Percentiles rank a stretch among this genome's conserved stretches.
Conservation (phyloP, 208 protist genomes). For the Trypanosoma mega region DNA sequence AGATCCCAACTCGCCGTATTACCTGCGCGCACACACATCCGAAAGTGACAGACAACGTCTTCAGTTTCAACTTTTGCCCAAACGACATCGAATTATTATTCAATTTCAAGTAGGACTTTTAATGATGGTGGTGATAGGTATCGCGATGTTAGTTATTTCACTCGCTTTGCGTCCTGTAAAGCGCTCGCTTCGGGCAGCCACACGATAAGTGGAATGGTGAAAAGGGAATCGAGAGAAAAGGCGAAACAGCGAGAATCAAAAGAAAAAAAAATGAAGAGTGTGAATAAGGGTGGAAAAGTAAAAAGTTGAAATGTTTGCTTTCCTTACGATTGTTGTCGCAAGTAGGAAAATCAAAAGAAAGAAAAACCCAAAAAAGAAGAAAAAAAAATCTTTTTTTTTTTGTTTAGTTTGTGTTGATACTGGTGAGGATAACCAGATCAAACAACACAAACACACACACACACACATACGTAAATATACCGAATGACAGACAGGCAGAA, state of each 20-base stretch:
- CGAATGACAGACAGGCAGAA: too few species aligned
- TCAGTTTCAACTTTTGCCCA: constrained; percentile 85
- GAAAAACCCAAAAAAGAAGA: too few species aligned
- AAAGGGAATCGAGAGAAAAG: background rate
- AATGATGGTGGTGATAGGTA: constrained; percentile 37
- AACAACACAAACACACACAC: too few species aligned
- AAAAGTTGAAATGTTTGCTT: background rate
- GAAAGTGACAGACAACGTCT: constrained; percentile 73
- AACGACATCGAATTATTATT: constrained; percentile 58
- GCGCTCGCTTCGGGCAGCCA: constrained; percentile 63
- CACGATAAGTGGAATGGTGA: constrained; percentile 30
- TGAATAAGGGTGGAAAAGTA: background rate
- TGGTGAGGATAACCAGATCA: too few species aligned
- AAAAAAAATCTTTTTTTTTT: too few species aligned
- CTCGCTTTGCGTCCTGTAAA: constrained; percentile 69
- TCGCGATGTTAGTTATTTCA: constrained; percentile 51
- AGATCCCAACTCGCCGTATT: constrained; percentile 81
- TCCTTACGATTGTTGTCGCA: too few species aligned
- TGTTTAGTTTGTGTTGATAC: too few species aligned
- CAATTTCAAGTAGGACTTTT: constrained; percentile 61
- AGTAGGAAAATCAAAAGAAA: too few species aligned
- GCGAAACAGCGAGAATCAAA: background rate
- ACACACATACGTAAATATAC: too few species aligned
- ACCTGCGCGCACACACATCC: constrained; percentile 69
- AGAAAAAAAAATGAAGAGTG: background rate